Conservation (phyloP, 768 basidiomycete genomes). For the Cyclocybe aegerita region DNA sequence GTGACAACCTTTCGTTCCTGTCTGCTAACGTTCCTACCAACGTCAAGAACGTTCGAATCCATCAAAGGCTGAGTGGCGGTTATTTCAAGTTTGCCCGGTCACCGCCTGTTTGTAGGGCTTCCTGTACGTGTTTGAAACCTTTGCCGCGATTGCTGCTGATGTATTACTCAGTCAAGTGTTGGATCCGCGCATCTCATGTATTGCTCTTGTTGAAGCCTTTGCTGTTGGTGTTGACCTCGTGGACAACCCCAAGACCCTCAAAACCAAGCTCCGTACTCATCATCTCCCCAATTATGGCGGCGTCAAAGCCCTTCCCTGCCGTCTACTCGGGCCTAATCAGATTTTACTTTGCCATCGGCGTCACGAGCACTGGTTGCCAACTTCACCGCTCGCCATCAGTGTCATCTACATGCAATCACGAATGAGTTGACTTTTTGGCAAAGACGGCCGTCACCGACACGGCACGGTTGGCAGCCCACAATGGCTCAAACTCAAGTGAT, state of each 20-base stretch:
- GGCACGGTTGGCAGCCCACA: not conserved
- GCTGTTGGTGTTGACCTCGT: conserved; percentile 16
- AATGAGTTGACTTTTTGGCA: conserved; percentile 19
- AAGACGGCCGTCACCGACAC: not conserved
- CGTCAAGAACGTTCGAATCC: conserved; percentile 17
- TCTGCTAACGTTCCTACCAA: conserved; percentile 13
- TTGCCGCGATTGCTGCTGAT: not conserved
- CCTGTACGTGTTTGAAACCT: conserved; percentile 17
- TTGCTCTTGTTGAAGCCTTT: conserved; percentile 17
- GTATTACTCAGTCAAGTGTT: conserved; percentile 21
- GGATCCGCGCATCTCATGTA: conserved; percentile 31
- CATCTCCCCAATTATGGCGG: too few relatives aligned
- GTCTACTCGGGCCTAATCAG: too few relatives aligned
- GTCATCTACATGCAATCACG: too few relatives aligned
- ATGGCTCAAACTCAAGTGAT: too few relatives aligned
- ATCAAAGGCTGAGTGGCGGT: conserved; percentile 32
- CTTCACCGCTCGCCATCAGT: too few relatives aligned
- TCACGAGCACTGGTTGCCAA: too few relatives aligned
- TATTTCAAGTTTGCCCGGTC: conserved; percentile 28
- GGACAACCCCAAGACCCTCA: conserved; percentile 14
- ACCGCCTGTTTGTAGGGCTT: conserved; percentile 28
- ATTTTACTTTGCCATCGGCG: too few relatives aligned
- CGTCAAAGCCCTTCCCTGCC: too few relatives aligned
- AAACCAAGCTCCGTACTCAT: too few relatives aligned
- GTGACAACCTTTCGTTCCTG: conserved; percentile 10